These are phyloP conservation scores for Teunomyces tritomae DNA, from an alignment of 805 yeast species.

Conservation along the genomic window DNA sequence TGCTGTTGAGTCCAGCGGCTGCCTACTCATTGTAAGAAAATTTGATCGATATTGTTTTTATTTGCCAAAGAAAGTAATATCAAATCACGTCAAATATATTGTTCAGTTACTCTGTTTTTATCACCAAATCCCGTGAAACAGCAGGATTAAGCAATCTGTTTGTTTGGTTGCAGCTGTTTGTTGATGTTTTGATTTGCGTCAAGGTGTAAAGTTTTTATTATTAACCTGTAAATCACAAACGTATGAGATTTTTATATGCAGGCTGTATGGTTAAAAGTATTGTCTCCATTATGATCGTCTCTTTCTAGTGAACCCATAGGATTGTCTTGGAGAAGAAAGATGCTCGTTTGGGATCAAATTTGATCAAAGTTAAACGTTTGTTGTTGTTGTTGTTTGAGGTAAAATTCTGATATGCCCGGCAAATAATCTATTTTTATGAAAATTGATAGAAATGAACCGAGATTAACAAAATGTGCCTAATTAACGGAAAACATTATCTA, in stretches of 20 bases:
- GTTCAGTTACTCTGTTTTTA: not conserved
- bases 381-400: no score
- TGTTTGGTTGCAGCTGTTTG: slow-evolving; percentile 2
- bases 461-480: no score
- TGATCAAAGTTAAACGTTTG: no score
- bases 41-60: not conserved
- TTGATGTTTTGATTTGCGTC: slow-evolving; percentile 2
- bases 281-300: no score
- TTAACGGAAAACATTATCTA: no score
- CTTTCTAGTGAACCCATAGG: no score
- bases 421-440: no score
- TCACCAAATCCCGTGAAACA: not conserved
- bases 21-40: not conserved
- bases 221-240: not conserved
- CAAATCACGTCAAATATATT: not conserved
- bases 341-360: no score
- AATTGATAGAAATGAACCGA: no score
- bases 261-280: not conserved
- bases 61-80: not conserved
- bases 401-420: no score
- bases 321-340: no score
- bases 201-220: not conserved
- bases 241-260: not conserved
- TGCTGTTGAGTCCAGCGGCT: slow-evolving; percentile 19
- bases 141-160: not conserved